Conservation (phyloP, 768 basidiomycete genomes). For the Leccinum aurantiacum region DNA sequence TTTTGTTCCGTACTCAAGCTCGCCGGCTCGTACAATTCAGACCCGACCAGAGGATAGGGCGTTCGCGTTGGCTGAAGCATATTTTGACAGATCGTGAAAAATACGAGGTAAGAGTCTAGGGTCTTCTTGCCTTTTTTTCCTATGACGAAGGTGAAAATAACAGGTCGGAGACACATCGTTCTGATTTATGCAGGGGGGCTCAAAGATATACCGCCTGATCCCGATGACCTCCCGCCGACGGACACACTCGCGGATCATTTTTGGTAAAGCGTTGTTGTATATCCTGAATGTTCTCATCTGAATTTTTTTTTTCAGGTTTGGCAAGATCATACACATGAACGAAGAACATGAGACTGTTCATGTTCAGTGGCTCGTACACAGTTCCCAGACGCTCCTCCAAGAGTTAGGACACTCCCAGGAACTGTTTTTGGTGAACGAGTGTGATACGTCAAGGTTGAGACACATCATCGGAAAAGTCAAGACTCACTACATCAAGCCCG, state of each 20-base stretch:
- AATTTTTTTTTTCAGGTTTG: conserved; percentile 54
- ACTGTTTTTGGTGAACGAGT: conserved; percentile 59
- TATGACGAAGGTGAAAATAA: conserved; percentile 3
- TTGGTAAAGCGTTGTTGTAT: conserved; percentile 44
- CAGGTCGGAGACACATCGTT: conserved; percentile 63
- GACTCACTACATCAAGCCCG: conserved; percentile 37
- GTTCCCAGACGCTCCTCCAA: conserved; percentile 56
- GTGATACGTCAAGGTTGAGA: conserved; percentile 37
- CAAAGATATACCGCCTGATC: conserved; percentile 35
- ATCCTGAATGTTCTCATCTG: background rate
- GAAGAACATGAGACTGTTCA: conserved; percentile 48
- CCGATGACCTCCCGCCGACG: conserved; percentile 36
- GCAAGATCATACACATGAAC: conserved; percentile 55
- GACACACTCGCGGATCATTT: conserved; percentile 57
- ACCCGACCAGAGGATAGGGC: conserved; percentile 35
- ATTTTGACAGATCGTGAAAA: conserved; percentile 43
- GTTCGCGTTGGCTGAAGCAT: conserved; percentile 38
- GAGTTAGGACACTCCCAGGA: conserved; percentile 65
- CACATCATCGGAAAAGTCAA: conserved; percentile 24
- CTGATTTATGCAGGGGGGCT: conserved; percentile 43
- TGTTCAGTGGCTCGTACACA: conserved; percentile 75
- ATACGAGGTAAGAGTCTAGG: conserved; percentile 41
- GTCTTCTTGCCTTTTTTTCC: background rate
- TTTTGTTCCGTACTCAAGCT: conserved; percentile 20
- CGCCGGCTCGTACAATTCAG: conserved; percentile 21